Evolutionary conservation across 108 stramenopile species (phyloP), one percentile per base, ranked within the genome.

Genomic region (Cafeteria roenbergensis): DNA sequence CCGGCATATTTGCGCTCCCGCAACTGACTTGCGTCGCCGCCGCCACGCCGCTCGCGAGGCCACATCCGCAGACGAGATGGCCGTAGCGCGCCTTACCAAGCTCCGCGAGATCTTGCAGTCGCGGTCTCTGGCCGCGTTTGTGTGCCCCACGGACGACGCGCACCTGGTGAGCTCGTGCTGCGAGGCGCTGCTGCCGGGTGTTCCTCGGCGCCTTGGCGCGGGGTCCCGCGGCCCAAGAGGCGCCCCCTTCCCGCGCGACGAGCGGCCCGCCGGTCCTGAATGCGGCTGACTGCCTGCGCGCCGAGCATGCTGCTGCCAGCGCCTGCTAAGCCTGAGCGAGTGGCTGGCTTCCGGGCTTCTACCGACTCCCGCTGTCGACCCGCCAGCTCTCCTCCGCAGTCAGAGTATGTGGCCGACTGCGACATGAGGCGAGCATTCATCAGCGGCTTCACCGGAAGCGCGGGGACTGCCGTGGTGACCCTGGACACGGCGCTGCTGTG

Each of bases 391-490:
- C 32, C 56, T 57, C 8, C 14, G 32, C 56, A 67, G 37, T 86
- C 85, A n/a, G 97, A 99, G 82, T 99, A 99, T 70, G 86, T 87
- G 33, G 89, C 92, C 22, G 85, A 85, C 29, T 82, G 81, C 34
- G 91, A 91, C 76, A 85, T 75, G 78, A 75, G 93, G 42, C 71
- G 94, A n/a, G 83, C 70, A 51, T 96, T 83, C 73, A 28, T 95
- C 55, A 81, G 86, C 8, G 86, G 85, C 38, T 99, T 99, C 76
- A 83, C 84, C 31, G 97, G 97, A 14, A 83, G 80, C 62, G 93
- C 93, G 1, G 97, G 97, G 6, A 96, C 94, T 6, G 94, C 93
- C 4, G 72, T 96, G 27, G 85, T 99, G 20, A 82, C 82, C 0
- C 21, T 1, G 17, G 34, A 62, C 24, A n/a, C 65, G 34, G 87